Conservation (phyloP, 1,284 basidiomycete species). For the Hortiboletus rubellus region DNA sequence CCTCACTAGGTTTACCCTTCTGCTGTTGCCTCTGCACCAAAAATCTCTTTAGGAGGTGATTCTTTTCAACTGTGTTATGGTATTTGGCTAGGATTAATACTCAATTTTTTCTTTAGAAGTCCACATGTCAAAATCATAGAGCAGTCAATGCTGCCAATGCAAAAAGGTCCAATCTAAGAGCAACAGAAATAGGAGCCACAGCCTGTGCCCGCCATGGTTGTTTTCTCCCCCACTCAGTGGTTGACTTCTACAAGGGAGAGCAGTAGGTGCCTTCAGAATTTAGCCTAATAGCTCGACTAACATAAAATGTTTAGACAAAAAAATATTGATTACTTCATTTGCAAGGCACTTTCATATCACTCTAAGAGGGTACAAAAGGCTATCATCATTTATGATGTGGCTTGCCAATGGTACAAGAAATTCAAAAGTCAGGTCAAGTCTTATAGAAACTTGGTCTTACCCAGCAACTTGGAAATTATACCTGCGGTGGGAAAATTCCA, state of each 20-base stretch:
- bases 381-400: constrained; percentile 18
- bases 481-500: constrained; percentile 14
- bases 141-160: constrained; percentile 17
- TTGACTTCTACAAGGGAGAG: constrained; percentile 25
- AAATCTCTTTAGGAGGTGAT: too few species aligned
- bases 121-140: constrained; percentile 11
- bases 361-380: constrained; percentile 1
- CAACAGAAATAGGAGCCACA: constrained; percentile 3
- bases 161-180: constrained; percentile 4
- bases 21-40: too few species aligned
- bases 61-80: too few species aligned
- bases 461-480: constrained; percentile 8
- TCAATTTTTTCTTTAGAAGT: constrained; percentile 3
- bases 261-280: constrained; percentile 3
- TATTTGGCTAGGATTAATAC: too few species aligned
- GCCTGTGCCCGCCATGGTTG: constrained; percentile 12
- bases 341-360: constrained; percentile 7
- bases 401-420: constrained; percentile 13
- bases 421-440: constrained; percentile 1
- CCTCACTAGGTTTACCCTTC: too few species aligned
- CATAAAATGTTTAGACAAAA: constrained; percentile 9
- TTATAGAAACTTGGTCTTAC: background rate
- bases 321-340: constrained; percentile 20
- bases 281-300: too few species aligned
- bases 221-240: constrained; percentile 14